Evolutionary conservation across 225 moss, liverwort and hornwort genomes (phyloP), one percentile per base, ranked within the genome.

Genomic region (Neckera pumila): DNA sequence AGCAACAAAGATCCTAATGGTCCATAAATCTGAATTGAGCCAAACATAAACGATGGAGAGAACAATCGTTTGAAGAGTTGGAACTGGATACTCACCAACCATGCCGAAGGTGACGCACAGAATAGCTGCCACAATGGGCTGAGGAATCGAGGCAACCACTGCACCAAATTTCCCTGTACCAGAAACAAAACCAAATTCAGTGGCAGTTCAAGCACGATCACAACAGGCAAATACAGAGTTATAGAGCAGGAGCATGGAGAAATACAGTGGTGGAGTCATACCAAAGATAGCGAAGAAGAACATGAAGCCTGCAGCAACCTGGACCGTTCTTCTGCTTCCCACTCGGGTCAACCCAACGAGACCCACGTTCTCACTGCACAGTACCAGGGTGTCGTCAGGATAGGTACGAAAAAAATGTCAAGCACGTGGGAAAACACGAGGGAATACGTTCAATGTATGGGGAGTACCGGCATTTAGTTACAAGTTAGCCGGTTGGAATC

Each of bases 301-400:
- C 97, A 97, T 97, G 86, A 87, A 97, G 6, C 59, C 30, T 34
- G 97, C 95, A 6, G 97, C 91, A 18, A 96, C 87, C 92, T 96
- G 95, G 43, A 94, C 92, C 17, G 93, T 93, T 36, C 94, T 93
- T 77, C 97, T 89, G 85, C 96, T 97, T 42, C 97, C 97, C 26
- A 97, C 95, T 77, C 94, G 95, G 42, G 97, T 97, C 66, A 97
- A 92, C 33, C 96, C 97, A 61, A 97, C 91, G 76, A 97, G 76
- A 26, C 97, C 97, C 63, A 97, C 91, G 81, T 97, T 97, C 89
- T 97, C 97, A 86, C 97, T 97, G 96, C 90, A 89, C 85, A 93
- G 51, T 8, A 18, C 20, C 25, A 83, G 25, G 4, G 8, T 42
- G 16, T 27, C 42, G 49, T 62, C 26, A 14, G 21, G 42, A 84